Conservation (phyloP, 2,329 filamentous ascomycete species). For the Rhexocercosporidium sp. region DNA sequence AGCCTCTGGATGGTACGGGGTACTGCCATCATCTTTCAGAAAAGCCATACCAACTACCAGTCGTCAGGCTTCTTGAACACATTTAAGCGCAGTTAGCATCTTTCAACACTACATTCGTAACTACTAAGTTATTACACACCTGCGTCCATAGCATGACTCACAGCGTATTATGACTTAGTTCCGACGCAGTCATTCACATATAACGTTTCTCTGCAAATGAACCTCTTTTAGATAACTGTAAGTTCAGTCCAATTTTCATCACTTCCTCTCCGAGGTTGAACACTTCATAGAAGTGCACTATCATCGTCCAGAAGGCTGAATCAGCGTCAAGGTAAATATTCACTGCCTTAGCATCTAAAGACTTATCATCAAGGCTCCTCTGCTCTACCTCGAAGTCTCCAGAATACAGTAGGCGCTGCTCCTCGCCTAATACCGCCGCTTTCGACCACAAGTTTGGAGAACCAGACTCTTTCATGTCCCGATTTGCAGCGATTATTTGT, state of each 20-base stretch:
- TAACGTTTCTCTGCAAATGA: constrained; percentile 28
- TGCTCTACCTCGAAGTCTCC: no score
- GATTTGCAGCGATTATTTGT: neutral
- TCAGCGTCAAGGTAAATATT: no score
- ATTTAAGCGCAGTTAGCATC: neutral
- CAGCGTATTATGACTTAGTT: constrained; percentile 21
- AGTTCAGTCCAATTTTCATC: no score
- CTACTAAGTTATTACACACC: constrained; percentile 7
- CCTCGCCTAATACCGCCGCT: neutral
- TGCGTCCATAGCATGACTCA: constrained; percentile 16
- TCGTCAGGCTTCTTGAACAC: neutral
- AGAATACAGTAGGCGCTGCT: no score
- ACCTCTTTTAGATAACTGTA: no score
- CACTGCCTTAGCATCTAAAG: no score
- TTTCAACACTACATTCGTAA: neutral
- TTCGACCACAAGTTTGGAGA: neutral
- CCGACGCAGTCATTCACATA: constrained; percentile 26
- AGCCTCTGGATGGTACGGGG: neutral
- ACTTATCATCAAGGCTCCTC: no score
- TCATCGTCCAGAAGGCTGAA: no score
- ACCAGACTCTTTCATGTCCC: neutral
- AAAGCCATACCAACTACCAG: neutral
- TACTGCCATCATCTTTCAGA: neutral
- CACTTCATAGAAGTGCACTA: no score
- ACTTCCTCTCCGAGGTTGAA: no score